phyloP scores from a whole-genome alignment of 129 eudicot genomes.

The Flaveria trinervia region DNA sequence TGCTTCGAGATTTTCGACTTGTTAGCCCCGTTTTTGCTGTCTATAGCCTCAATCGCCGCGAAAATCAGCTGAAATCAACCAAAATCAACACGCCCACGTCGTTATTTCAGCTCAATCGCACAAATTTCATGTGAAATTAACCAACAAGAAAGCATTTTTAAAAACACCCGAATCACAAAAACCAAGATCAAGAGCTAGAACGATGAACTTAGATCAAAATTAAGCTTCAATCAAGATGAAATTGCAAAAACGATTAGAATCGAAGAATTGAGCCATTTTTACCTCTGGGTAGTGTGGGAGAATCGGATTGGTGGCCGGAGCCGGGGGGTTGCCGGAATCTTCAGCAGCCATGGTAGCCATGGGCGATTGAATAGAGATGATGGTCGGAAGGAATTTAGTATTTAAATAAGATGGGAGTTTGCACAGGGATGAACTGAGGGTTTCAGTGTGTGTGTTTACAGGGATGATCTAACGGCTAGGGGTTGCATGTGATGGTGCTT shows the following conservation, averaged over 20 bases:
- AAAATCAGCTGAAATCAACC: slow-evolving; percentile 51
- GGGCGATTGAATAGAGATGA: slow-evolving; percentile 17
- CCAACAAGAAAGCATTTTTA: too few relatives aligned
- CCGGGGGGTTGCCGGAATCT: slow-evolving; percentile 3
- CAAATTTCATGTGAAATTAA: too few relatives aligned
- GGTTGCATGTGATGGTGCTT: slow-evolving; percentile 5
- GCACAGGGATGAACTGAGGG: slow-evolving; percentile 28
- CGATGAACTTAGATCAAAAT: not conserved
- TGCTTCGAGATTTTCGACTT: slow-evolving; percentile 59
- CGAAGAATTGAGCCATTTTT: not conserved
- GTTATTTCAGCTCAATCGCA: too few relatives aligned
- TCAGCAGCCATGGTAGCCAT: slow-evolving; percentile 33
- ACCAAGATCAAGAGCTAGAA: not conserved
- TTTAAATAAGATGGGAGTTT: slow-evolving; percentile 34
- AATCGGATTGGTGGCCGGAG: slow-evolving; percentile 19
- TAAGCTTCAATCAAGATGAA: too few relatives aligned
- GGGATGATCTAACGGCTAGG: slow-evolving; percentile 43
- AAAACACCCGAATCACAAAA: too few relatives aligned
- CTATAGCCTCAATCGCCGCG: slow-evolving; percentile 54
- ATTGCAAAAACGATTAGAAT: not conserved
- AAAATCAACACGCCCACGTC: not conserved
- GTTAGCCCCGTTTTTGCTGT: slow-evolving; percentile 50
- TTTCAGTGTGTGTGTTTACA: not conserved
- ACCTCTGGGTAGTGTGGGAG: slow-evolving; percentile 64
- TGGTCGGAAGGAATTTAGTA: slow-evolving; percentile 20